phyloP scores from a whole-genome alignment of 2,329 filamentous ascomycete species.

The Cladosporium sp. region DNA sequence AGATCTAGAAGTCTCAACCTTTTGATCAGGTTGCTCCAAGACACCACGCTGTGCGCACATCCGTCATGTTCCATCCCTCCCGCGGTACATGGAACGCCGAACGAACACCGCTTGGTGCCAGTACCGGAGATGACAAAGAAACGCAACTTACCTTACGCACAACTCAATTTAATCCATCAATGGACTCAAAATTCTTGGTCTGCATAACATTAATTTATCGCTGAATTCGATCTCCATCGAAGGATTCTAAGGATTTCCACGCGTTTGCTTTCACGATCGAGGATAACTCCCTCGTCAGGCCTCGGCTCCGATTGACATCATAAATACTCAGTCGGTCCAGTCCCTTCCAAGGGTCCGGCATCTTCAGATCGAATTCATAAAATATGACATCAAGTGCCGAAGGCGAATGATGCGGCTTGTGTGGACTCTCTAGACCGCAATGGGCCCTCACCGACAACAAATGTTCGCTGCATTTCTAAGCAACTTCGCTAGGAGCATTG shows the following conservation, averaged over 20 bases:
- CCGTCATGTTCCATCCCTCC: not conserved
- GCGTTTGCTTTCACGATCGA: not conserved
- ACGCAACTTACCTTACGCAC: not conserved
- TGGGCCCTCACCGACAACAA: constrained; percentile 16
- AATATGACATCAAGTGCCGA: constrained; percentile 18
- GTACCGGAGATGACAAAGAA: not conserved
- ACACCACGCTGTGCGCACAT: not conserved
- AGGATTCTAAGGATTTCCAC: not conserved
- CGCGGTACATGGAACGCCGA: not conserved
- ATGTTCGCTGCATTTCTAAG: constrained; percentile 15
- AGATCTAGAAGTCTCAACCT: not conserved
- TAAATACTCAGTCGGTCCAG: not conserved
- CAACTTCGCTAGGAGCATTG: constrained; percentile 3
- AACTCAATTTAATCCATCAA: not conserved
- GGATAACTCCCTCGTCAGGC: not conserved
- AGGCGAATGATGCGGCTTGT: constrained; percentile 1
- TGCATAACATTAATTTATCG: not conserved
- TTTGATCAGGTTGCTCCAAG: not conserved
- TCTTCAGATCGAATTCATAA: constrained; percentile 8
- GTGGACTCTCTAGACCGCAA: constrained; percentile 5
- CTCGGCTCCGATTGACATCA: constrained; percentile 3
- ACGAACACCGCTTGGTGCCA: not conserved
- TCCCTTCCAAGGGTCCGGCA: constrained; percentile 5
- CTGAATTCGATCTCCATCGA: not conserved
- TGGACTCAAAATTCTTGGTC: not conserved